phyloP scores from a whole-genome alignment of 1,139 yeast species.

The Groenewaldozyma sp. region DNA sequence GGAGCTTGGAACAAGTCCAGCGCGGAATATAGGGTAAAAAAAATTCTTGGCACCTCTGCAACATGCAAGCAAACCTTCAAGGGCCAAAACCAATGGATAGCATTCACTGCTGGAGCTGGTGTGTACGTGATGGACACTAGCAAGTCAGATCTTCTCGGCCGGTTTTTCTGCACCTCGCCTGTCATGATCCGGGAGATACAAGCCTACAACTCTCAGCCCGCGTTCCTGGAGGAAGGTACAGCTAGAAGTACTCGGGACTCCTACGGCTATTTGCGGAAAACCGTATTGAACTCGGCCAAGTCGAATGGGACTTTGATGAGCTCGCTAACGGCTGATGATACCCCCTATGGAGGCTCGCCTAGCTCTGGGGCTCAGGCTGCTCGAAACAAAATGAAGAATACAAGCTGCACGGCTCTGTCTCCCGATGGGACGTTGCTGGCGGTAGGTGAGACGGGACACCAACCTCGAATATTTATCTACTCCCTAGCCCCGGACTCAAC shows the following conservation, averaged over 20 bases:
- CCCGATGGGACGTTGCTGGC: constrained; percentile 47
- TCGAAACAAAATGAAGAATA: constrained; percentile 40
- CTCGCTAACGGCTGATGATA: background rate
- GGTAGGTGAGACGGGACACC: constrained; percentile 59
- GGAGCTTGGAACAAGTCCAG: background rate
- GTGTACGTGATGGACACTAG: constrained; percentile 40
- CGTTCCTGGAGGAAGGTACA: background rate
- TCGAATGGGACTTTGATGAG: background rate
- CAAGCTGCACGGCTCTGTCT: constrained; percentile 48
- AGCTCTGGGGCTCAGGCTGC: constrained; percentile 4
- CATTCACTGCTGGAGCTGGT: constrained; percentile 62
- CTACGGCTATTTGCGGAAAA: constrained; percentile 2
- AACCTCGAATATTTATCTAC: constrained; percentile 52
- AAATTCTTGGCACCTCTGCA: constrained; percentile 38
- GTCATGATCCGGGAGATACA: constrained; percentile 14
- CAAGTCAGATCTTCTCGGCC: constrained; percentile 2
- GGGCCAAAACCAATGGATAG: constrained; percentile 37
- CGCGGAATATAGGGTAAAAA: constrained; percentile 7
- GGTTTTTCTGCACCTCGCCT: constrained; percentile 22
- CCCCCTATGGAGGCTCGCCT: constrained; percentile 1
- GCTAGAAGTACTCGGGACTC: background rate
- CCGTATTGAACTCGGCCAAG: background rate
- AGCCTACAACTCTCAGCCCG: constrained; percentile 4
- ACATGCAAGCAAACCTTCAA: constrained; percentile 33
- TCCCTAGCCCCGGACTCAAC: constrained; percentile 42